A percentile compares a stretch with the other conserved stretches of the same genome.
Evolutionary conservation across 305 asterid species (phyloP).

Genomic region (Fraxinus greggii): DNA sequence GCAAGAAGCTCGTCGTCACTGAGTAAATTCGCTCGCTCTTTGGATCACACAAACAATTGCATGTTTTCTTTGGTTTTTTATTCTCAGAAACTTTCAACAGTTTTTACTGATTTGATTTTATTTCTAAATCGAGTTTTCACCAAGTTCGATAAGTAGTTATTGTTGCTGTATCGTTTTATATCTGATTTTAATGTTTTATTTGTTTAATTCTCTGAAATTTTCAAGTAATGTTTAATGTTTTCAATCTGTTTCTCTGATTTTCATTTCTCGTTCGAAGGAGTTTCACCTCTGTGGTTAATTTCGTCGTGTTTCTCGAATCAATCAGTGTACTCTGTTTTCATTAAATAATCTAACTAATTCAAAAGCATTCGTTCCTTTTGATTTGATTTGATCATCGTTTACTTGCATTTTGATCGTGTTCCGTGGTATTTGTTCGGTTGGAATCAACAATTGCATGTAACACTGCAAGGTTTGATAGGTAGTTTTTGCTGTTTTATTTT

Average conservation of each 20-base stretch:
- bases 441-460: not conserved
- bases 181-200: not conserved
- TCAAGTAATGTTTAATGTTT: not conserved
- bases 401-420: not conserved
- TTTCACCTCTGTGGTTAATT: not conserved
- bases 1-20: slow-evolving; percentile 25
- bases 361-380: not conserved
- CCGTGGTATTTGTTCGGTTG: not conserved
- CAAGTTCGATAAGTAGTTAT: not conserved
- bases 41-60: not conserved
- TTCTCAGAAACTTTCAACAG: not conserved
- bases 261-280: not conserved
- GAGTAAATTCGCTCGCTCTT: slow-evolving; percentile 11
- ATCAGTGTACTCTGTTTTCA: not conserved
- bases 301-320: not conserved
- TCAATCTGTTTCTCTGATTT: not conserved
- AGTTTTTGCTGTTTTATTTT: not conserved
- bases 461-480: not conserved
- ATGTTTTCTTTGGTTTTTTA: not conserved
- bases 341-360: not conserved
- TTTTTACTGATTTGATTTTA: not conserved
- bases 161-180: not conserved
- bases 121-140: not conserved
- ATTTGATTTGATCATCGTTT: not conserved
- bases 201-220: not conserved